Conservation (phyloP, 176 grass and related monocot genomes). For the Oryza meridionalis region DNA sequence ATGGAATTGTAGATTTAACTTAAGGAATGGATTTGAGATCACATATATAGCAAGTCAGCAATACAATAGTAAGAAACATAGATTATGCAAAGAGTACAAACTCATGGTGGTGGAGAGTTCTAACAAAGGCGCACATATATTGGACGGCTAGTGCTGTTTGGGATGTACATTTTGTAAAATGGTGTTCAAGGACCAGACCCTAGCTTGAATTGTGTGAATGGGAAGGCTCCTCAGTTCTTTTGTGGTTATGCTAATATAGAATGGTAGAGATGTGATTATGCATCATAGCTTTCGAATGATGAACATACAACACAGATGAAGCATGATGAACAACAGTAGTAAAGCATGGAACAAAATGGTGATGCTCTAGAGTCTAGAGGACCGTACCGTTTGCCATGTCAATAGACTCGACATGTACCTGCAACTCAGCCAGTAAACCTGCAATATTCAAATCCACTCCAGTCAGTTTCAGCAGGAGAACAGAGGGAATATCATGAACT, state of each 20-base stretch:
- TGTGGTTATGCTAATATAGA: conserved; percentile 4
- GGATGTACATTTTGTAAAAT: neutral
- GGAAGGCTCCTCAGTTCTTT: neutral
- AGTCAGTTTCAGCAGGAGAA: conserved; percentile 16
- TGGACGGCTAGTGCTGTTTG: neutral
- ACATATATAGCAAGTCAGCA: neutral
- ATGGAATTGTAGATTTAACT: conserved; percentile 52
- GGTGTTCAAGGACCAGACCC: neutral
- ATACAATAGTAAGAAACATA: conserved; percentile 4
- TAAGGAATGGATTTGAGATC: conserved; percentile 29
- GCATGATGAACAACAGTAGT: neutral
- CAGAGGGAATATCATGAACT: neutral
- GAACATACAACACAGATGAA: conserved; percentile 4
- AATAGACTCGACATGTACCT: conserved; percentile 87
- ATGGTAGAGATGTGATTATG: neutral
- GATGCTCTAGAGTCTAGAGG: neutral
- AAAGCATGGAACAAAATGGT: neutral
- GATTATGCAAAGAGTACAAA: conserved; percentile 5
- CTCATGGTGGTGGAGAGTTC: neutral
- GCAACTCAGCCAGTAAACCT: conserved; percentile 81
- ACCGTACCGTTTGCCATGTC: conserved; percentile 81
- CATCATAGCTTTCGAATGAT: neutral
- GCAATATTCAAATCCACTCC: conserved; percentile 33
- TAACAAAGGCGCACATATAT: conserved; percentile 14
- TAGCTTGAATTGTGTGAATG: neutral